A percentile compares a stretch with the other conserved stretches of the same genome.
Conservation (phyloP, 345 rosid genomes). For the Populus simonii region DNA sequence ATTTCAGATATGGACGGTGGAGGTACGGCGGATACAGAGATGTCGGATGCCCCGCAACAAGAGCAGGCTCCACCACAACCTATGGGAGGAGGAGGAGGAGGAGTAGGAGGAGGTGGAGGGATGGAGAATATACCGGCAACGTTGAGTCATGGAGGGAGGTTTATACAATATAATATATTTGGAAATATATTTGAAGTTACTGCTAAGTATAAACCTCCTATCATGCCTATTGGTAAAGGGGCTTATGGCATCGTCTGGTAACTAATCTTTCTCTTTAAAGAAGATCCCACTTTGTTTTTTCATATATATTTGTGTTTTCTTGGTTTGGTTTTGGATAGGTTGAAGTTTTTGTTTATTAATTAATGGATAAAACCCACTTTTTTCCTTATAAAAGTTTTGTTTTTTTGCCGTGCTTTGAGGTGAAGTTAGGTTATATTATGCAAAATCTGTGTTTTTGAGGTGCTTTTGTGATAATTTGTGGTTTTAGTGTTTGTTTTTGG, state of each 20-base stretch:
- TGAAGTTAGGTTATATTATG: neutral
- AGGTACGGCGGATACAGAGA: conserved; percentile 56
- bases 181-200: conserved; percentile 98
- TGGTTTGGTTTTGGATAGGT: neutral
- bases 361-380: neutral
- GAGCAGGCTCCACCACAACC: conserved; percentile 25
- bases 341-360: neutral
- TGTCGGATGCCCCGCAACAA: conserved; percentile 55
- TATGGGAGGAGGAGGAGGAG: neutral
- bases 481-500: neutral
- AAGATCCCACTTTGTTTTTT: neutral
- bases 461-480: neutral
- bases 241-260: conserved; percentile 99
- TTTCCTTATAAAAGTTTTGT: neutral
- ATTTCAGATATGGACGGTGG: neutral
- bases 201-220: conserved; percentile 94
- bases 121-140: conserved; percentile 82
- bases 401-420: neutral
- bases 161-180: conserved; percentile 92
- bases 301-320: neutral
- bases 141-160: conserved; percentile 87
- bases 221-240: conserved; percentile 98
- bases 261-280: neutral
- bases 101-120: conserved; percentile 22
- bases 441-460: neutral